Evolutionary conservation across 306 rosid genomes (phyloP).

Genomic region (Castanea sativa): DNA sequence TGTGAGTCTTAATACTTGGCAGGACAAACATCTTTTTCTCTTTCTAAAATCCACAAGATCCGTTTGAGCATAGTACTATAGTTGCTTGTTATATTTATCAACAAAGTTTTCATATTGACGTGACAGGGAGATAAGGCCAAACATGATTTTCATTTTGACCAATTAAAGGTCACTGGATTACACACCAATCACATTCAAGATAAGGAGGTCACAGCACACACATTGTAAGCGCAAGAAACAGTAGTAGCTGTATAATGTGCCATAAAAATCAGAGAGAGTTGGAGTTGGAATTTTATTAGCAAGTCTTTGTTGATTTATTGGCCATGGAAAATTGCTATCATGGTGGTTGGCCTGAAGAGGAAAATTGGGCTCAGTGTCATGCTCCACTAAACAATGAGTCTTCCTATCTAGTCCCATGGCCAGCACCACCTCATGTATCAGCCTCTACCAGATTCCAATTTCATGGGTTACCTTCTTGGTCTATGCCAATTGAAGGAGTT

Average conservation of each 20-base stretch:
- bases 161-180: slow-evolving; percentile 45
- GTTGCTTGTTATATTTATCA: slow-evolving; percentile 31
- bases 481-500: slow-evolving; percentile 30
- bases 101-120: slow-evolving; percentile 28
- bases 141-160: slow-evolving; percentile 56
- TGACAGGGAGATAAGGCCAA: slow-evolving; percentile 61
- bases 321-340: slow-evolving; percentile 56
- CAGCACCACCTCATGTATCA: slow-evolving; percentile 30
- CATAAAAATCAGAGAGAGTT: slow-evolving; percentile 44
- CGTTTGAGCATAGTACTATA: slow-evolving; percentile 4
- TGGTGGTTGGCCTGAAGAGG: slow-evolving; percentile 39
- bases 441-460: slow-evolving; percentile 46
- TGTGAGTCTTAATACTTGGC: slow-evolving; percentile 15
- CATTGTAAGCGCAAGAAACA: slow-evolving; percentile 52
- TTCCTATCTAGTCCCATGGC: slow-evolving; percentile 43
- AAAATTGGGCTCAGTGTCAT: slow-evolving; percentile 26
- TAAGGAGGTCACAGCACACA: slow-evolving; percentile 35
- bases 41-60: slow-evolving; percentile 19
- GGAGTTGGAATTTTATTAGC: slow-evolving; percentile 12
- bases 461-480: slow-evolving; percentile 48
- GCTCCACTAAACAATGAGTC: slow-evolving; percentile 31
- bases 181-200: slow-evolving; percentile 60
- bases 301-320: slow-evolving; percentile 17
- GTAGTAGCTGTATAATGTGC: slow-evolving; percentile 38
- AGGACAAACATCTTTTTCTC: neutral